Percentiles rank a stretch among this genome's conserved stretches.
Conservation (phyloP, 1,139 yeast species). For the Saccharomyces uvarum region DNA sequence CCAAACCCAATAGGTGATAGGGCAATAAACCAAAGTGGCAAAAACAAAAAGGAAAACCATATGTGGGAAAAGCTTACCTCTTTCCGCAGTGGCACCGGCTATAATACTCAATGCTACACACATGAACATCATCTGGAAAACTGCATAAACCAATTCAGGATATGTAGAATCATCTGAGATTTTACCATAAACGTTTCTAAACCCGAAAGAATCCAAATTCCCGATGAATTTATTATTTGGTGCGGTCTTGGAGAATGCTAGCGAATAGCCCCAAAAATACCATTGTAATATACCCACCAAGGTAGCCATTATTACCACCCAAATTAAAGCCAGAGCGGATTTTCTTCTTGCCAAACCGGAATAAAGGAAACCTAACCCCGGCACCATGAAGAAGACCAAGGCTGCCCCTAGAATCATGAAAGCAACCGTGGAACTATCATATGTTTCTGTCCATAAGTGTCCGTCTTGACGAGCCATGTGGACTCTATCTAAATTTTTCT, state of each 20-base stretch:
- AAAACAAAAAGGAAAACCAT: slow-evolving; percentile 76
- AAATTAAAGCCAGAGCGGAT: slow-evolving; percentile 80
- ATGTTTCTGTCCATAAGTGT: slow-evolving; percentile 31
- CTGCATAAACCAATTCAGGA: slow-evolving; percentile 79
- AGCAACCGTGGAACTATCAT: slow-evolving; percentile 47
- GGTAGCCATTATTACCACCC: slow-evolving; percentile 73
- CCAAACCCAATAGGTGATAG: slow-evolving; percentile 94
- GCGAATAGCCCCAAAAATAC: slow-evolving; percentile 96
- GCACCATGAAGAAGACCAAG: slow-evolving; percentile 84
- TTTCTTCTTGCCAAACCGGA: slow-evolving; percentile 93
- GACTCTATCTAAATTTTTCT: neutral
- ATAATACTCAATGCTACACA: slow-evolving; percentile 85
- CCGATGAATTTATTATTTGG: slow-evolving; percentile 74
- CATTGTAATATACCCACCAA: slow-evolving; percentile 81
- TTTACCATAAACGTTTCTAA: slow-evolving; percentile 59
- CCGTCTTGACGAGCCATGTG: slow-evolving; percentile 10
- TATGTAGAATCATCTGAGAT: slow-evolving; percentile 36
- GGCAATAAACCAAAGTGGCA: slow-evolving; percentile 89
- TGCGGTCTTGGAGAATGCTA: slow-evolving; percentile 77
- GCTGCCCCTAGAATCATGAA: slow-evolving; percentile 51
- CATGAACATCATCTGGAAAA: slow-evolving; percentile 85
- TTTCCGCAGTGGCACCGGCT: slow-evolving; percentile 91
- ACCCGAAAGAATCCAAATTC: slow-evolving; percentile 72
- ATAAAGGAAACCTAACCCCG: slow-evolving; percentile 88
- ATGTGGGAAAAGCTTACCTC: slow-evolving; percentile 83